Evolutionary conservation across 192 early-diverging fungal genomes (phyloP).

Genomic region (Diversispora epigaea): DNA sequence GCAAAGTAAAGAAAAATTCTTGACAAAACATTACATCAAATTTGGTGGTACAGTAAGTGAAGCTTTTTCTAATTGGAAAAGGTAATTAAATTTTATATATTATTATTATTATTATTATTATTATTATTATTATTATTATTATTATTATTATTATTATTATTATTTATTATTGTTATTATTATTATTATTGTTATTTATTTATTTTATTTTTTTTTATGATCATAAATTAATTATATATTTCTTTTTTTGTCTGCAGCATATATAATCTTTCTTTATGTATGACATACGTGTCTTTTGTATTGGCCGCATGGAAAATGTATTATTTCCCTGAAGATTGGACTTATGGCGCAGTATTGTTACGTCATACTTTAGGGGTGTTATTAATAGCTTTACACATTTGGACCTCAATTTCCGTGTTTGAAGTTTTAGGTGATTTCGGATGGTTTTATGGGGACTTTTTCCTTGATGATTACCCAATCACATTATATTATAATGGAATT

Average conservation of each 20-base stretch:
- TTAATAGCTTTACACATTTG: conserved; percentile 88
- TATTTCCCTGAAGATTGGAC: conserved; percentile 68
- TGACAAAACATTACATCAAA: conserved; percentile 91
- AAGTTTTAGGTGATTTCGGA: conserved; percentile 91
- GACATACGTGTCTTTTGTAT: conserved; percentile 86
- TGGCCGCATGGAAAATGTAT: conserved; percentile 82
- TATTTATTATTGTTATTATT: conserved; percentile 1
- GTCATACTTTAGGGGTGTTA: conserved; percentile 79
- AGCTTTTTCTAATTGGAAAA: conserved; percentile 94
- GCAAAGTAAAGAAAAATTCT: conserved; percentile 80
- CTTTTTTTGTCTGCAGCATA: conserved; percentile 50
- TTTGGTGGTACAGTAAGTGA: conserved; percentile 84
- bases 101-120: background rate
- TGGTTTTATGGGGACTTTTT: conserved; percentile 99
- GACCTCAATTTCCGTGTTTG: conserved; percentile 89
- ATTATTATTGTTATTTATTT: conserved; percentile 9
- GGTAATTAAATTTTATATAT: conserved; percentile 40
- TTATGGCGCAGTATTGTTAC: conserved; percentile 70
- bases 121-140: conserved; percentile 8
- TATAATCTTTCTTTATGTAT: conserved; percentile 90
- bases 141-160: background rate
- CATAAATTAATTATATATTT: background rate
- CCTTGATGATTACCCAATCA: conserved; percentile 73
- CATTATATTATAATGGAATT: conserved; percentile 85
- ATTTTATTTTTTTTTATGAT: background rate